Evolutionary conservation across 225 moss, liverwort and hornwort genomes (phyloP), one percentile per base, ranked within the genome.

Genomic region (Takakia lepidozioides): DNA sequence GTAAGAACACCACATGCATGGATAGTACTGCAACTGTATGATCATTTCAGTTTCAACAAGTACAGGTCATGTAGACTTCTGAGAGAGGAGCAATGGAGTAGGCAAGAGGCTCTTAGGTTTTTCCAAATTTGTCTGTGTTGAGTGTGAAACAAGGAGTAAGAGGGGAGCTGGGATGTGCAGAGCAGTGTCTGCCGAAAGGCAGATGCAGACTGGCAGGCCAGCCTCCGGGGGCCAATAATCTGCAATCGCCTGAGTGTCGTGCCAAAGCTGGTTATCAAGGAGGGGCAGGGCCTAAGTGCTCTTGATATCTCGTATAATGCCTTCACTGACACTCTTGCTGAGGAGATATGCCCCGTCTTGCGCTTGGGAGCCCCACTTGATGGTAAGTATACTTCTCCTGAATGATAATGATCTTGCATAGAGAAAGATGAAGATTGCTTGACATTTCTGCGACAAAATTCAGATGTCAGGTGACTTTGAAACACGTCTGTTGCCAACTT

Each of bases 291-390:
- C 65, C 59, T 92, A 34, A 47, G 49, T 39, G 76, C 82, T 8
- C 74, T 92, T 17, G 74, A 92, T 44, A 76, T 92, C 32, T 87
- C 87, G 48, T 80, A 81, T 72, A 92, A 92, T 64, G 64, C 67
- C 43, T 74, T 92, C 44, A 71, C 92, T 22, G 84, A 92, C 52
- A 45, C 57, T 21, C 67, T 79, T 45, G 59, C 84, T 57, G 59
- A 68, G 38, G 63, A 87, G 37, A 70, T 92, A 29, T 79, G 69
- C 37, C 60, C 61, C 10, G 63, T 77, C 27, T 59, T 87, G 29
- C 69, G 65, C 17, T 62, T 84, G 58, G 84, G 84, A 22, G 69
- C 79, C 15, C 67, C 73, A 43, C 70, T 92, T 52, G 58, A 72
- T 72, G 92, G 92, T 92, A 60, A 62, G 62, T 27, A 64, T 39